Percentiles rank a stretch among this genome's conserved stretches.
Conservation (phyloP, 164 flowering plant species). For the Nymphaea colorata region DNA sequence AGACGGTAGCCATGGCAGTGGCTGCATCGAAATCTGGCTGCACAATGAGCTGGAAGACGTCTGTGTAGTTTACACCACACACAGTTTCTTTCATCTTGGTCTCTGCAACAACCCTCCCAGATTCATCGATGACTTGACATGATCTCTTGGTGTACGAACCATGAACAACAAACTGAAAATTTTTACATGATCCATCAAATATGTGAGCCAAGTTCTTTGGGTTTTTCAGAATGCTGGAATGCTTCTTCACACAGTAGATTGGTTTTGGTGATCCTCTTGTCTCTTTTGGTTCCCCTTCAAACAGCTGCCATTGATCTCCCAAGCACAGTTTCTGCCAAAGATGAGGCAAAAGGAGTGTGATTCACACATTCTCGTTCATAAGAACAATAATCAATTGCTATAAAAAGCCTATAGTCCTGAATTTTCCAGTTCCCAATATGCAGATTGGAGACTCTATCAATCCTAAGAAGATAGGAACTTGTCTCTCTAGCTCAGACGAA, state of each 20-base stretch:
- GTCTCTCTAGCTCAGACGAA: not conserved
- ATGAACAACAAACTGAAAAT: conserved; percentile 29
- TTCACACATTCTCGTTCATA: not conserved
- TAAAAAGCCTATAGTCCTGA: not conserved
- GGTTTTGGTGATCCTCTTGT: conserved; percentile 19
- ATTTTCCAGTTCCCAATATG: not conserved
- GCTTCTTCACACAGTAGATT: conserved; percentile 31
- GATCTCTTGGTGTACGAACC: conserved; percentile 51
- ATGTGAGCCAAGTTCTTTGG: conserved; percentile 35
- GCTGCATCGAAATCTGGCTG: conserved; percentile 34
- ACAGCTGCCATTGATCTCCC: conserved; percentile 52
- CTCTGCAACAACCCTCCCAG: conserved; percentile 34
- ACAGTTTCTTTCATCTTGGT: conserved; percentile 44
- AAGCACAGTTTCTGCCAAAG: conserved; percentile 39
- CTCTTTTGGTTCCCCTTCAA: conserved; percentile 36
- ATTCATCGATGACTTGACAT: conserved; percentile 37
- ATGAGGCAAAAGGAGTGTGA: not conserved
- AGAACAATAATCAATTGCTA: not conserved
- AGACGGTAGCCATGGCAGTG: conserved; percentile 53
- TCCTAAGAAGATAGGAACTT: not conserved
- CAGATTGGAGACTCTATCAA: not conserved
- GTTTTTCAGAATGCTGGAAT: conserved; percentile 20
- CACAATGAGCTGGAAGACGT: conserved; percentile 48
- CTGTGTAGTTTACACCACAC: conserved; percentile 33
- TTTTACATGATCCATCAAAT: conserved; percentile 4